Evolutionary conservation across 75 land plant genomes (phyloP), one percentile per base, ranked within the genome.

Genomic region (Pinus taeda): DNA sequence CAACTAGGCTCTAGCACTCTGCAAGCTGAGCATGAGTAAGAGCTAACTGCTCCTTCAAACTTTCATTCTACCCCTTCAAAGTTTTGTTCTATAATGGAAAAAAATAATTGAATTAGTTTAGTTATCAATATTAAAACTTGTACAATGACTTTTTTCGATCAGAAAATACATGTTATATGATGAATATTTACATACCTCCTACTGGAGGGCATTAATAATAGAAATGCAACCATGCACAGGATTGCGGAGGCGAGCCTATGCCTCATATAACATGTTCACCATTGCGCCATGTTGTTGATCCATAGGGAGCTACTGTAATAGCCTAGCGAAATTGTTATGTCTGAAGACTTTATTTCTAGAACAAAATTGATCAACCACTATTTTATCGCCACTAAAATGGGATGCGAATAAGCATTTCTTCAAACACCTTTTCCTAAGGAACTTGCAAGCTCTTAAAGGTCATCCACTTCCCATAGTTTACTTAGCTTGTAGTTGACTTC

Each of bases 381-480:
- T 89, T 59, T 59, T 0, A 74, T 90, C 95, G 56, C 88, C 83
- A 77, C 88, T 80, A 70, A 92, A 90, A 82, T 88, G 85, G 22
- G 94, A 92, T 21, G 94, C 92, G 71, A 90, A 92, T 59, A 92
- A 85, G 74, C 94, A 92, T 6, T 87, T 87, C 56, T 78, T 74
- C n/a, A 83, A 81, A 79, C 94, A 92, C 76, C 90, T 92, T 77
- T 90, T 81, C 59, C 92, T 80, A 66, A 90, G 75, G 79, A 88
- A 90, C 74, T 86, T 92, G 84, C 94, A 92, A 3, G 94, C 94
- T 20, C 92, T 92, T 65, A 92, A 92, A 14, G 94, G 94, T 58
- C 20, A 0, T 4, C 0, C 7, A 42, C 49, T 6, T 6, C 0
- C 49, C 49, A 42, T 42, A 42, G 0, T 42, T n/a, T n/a, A n/a